A percentile compares a stretch with the other conserved stretches of the same genome.
phyloP scores from a whole-genome alignment of 345 rosid genomes.

The Arabis alpina region DNA sequence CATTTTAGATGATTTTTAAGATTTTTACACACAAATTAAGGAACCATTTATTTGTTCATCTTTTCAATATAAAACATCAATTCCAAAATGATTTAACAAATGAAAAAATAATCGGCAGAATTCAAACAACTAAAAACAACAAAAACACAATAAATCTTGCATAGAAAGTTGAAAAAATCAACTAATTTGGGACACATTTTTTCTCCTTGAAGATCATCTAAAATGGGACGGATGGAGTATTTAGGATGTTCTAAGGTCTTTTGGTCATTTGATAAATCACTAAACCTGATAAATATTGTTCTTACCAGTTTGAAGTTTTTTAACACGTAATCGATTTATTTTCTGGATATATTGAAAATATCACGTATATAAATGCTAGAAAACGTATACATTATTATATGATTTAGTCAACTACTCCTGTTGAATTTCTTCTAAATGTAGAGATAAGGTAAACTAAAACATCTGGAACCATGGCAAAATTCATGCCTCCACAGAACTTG shows the following conservation, averaged over 20 bases:
- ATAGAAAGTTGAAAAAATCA: too few species aligned
- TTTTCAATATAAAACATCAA: too few species aligned
- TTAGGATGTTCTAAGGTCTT: neutral
- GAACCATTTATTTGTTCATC: too few species aligned
- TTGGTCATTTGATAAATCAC: neutral
- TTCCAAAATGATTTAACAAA: too few species aligned
- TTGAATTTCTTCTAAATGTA: neutral
- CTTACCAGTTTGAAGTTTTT: neutral
- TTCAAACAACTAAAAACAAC: too few species aligned
- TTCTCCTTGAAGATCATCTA: too few species aligned
- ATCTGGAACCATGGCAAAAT: conserved; percentile 30
- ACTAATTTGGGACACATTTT: too few species aligned
- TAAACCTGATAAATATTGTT: neutral
- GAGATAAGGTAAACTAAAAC: conserved; percentile 35
- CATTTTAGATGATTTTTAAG: too few species aligned
- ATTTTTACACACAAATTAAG: too few species aligned
- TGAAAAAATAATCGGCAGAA: too few species aligned
- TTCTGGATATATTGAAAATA: conserved; percentile 1
- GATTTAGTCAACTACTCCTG: conserved; percentile 27
- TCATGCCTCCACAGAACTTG: conserved; percentile 42
- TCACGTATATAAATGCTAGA: neutral
- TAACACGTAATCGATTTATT: conserved; percentile 18
- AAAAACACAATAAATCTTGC: too few species aligned
- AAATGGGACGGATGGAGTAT: neutral
- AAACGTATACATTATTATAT: neutral